phyloP scores from a whole-genome alignment of 2,329 filamentous ascomycete genomes.

The Pseudogymnoascus verrucosus region DNA sequence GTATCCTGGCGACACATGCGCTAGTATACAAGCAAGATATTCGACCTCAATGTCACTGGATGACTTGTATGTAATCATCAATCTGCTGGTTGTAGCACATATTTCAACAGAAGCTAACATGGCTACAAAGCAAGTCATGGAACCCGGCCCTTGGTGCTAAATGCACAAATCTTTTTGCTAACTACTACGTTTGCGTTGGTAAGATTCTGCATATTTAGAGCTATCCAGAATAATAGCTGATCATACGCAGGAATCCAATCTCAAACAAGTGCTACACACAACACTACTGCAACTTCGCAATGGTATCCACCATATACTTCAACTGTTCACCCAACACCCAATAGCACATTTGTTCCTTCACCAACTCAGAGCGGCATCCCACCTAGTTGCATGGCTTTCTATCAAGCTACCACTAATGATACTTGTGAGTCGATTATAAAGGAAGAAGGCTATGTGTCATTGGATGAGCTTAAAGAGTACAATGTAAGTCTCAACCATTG shows the following conservation, averaged over 20 bases:
- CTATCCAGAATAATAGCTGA: neutral
- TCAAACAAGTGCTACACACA: neutral
- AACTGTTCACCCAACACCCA: neutral
- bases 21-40: neutral
- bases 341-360: neutral
- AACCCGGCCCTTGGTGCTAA: slow-evolving; percentile 8
- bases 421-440: neutral
- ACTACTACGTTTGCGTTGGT: slow-evolving; percentile 8
- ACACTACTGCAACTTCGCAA: neutral
- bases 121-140: neutral
- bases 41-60: slow-evolving; percentile 2
- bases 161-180: slow-evolving; percentile 3
- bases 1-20: slow-evolving; percentile 5
- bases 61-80: neutral
- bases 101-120: neutral
- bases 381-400: neutral
- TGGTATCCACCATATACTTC: slow-evolving; percentile 1
- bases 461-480: neutral
- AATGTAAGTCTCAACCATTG: neutral
- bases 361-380: slow-evolving; percentile 3
- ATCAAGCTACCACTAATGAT: slow-evolving; percentile 5
- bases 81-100: neutral
- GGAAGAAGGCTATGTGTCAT: neutral
- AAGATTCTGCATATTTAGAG: neutral
- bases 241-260: neutral